Conservation (phyloP, 495 filamentous ascomycete genomes). For the Neurospora tetrasperma region DNA sequence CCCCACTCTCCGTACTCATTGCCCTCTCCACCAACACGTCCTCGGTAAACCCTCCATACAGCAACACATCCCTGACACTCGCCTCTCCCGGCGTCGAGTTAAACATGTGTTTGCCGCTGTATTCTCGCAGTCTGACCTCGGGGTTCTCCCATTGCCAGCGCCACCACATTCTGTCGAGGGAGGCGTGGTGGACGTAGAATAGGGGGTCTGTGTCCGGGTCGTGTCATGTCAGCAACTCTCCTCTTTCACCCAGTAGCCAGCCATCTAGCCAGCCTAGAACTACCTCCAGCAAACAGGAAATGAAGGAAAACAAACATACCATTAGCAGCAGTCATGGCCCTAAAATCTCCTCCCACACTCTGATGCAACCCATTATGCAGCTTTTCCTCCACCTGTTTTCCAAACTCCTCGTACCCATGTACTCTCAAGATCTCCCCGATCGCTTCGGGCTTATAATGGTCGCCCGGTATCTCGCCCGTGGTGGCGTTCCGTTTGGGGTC, state of each 20-base stretch:
- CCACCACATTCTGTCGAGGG: conserved; percentile 4
- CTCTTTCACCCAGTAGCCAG: too few relatives aligned
- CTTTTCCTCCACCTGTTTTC: not conserved
- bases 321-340: conserved; percentile 4
- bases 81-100: conserved; percentile 1
- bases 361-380: conserved; percentile 1
- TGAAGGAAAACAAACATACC: not conserved
- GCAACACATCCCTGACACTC: not conserved
- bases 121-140: not conserved
- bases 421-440: not conserved
- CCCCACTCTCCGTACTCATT: not conserved
- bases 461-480: not conserved
- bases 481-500: not conserved
- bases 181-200: conserved; percentile 4
- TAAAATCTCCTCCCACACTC: not conserved
- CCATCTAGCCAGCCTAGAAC: too few relatives aligned
- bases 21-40: not conserved
- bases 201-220: not conserved
- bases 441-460: not conserved
- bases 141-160: not conserved
- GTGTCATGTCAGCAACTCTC: not conserved
- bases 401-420: not conserved
- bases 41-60: conserved; percentile 3
- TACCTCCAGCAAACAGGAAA: too few relatives aligned
- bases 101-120: conserved; percentile 3